phyloP scores from a whole-genome alignment of 2,329 filamentous ascomycete species.

The Monosporascus sp. region DNA sequence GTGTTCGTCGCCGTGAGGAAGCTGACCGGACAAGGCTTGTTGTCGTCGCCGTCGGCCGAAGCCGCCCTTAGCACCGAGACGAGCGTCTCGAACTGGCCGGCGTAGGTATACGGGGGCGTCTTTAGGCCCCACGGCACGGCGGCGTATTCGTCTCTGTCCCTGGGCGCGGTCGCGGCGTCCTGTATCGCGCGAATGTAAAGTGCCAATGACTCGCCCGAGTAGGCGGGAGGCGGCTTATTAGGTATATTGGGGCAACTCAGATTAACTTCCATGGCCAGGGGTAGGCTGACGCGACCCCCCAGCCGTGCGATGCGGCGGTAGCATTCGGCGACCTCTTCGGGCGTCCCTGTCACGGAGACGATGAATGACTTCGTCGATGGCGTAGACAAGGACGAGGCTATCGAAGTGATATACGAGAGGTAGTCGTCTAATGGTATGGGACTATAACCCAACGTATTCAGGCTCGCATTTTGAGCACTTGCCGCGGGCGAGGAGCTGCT shows the following conservation, averaged over 20 bases:
- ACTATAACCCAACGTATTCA: constrained; percentile 74
- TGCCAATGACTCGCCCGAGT: constrained; percentile 46
- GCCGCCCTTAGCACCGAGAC: constrained; percentile 42
- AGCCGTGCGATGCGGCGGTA: constrained; percentile 43
- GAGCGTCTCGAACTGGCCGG: constrained; percentile 58
- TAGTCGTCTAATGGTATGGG: constrained; percentile 58
- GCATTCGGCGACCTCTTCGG: constrained; percentile 51
- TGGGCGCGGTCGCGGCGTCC: neutral
- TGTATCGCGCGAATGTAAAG: constrained; percentile 51
- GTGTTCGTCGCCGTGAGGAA: constrained; percentile 76
- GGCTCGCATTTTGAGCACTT: constrained; percentile 34
- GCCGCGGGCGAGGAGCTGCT: neutral
- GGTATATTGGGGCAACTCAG: constrained; percentile 75
- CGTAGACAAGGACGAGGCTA: constrained; percentile 25
- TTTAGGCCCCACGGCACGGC: constrained; percentile 60
- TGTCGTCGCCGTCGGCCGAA: constrained; percentile 15
- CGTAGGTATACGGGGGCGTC: constrained; percentile 70
- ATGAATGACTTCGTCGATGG: constrained; percentile 55
- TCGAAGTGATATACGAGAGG: constrained; percentile 48
- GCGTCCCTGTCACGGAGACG: constrained; percentile 64
- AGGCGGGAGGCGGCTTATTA: constrained; percentile 64
- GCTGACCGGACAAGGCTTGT: constrained; percentile 40
- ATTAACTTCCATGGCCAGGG: constrained; percentile 70
- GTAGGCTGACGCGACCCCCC: constrained; percentile 29
- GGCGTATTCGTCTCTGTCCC: neutral